These are phyloP conservation scores for Papiliotrema fonsecae DNA, from an alignment of 1,284 basidiomycete species.

Conservation along the genomic window DNA sequence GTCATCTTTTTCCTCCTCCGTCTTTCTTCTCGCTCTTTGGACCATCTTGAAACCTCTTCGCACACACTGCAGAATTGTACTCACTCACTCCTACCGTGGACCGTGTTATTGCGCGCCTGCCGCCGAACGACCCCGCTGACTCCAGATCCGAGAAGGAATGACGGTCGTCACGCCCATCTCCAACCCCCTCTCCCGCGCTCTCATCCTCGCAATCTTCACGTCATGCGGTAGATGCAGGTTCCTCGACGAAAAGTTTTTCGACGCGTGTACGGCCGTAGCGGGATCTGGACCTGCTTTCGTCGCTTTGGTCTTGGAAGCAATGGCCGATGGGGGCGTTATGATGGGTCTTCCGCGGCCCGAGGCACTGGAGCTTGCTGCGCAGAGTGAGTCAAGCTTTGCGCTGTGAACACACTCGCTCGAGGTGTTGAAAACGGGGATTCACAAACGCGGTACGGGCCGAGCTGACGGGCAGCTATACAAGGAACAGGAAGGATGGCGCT, in stretches of 20 bases:
- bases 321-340: constrained; percentile 99
- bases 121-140: too few species aligned
- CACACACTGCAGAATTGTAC: too few species aligned
- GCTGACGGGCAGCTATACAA: constrained; percentile 59
- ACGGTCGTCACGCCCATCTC: constrained; percentile 67
- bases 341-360: constrained; percentile 95
- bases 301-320: constrained; percentile 93
- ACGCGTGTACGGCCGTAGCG: constrained; percentile 93
- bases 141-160: constrained; percentile 93
- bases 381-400: constrained; percentile 63
- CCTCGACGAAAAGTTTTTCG: constrained; percentile 95
- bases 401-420: too few species aligned
- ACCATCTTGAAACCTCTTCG: too few species aligned
- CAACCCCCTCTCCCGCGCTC: constrained; percentile 55
- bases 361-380: constrained; percentile 90
- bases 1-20: too few species aligned
- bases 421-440: too few species aligned
- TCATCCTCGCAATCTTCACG: constrained; percentile 87
- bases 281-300: constrained; percentile 97
- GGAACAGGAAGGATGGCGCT: constrained; percentile 95
- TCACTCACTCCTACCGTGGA: too few species aligned
- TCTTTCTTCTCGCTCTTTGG: too few species aligned
- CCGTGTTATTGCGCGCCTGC: too few species aligned
- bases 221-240: constrained; percentile 90
- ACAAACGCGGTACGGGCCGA: neutral